phyloP scores from a whole-genome alignment of 1,139 yeast species.

The Taphrina pruni region DNA sequence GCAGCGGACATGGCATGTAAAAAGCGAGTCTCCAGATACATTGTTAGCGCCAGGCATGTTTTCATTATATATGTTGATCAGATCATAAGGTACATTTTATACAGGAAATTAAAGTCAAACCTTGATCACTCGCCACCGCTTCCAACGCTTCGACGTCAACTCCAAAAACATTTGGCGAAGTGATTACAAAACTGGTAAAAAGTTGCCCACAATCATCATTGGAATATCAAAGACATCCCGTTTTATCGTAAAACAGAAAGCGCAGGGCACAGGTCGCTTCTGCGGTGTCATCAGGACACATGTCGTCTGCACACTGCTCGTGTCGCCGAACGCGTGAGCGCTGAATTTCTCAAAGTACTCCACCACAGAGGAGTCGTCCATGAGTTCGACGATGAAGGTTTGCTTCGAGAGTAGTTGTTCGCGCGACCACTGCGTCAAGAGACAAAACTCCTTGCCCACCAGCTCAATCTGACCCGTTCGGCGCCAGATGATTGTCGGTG shows the following conservation, averaged over 20 bases:
- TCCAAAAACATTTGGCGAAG: no score
- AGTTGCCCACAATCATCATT: slow-evolving; percentile 91
- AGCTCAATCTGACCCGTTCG: slow-evolving; percentile 94
- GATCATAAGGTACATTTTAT: no score
- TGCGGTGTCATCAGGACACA: slow-evolving; percentile 74
- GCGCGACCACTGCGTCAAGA: slow-evolving; percentile 86
- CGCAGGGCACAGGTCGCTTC: slow-evolving; percentile 60
- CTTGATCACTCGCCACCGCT: background rate
- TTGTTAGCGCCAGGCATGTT: background rate
- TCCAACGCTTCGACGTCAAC: no score
- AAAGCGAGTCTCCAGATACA: background rate
- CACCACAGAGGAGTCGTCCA: slow-evolving; percentile 85
- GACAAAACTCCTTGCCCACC: slow-evolving; percentile 88
- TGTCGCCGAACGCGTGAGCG: slow-evolving; percentile 88
- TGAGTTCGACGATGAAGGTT: slow-evolving; percentile 82
- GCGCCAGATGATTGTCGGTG: slow-evolving; percentile 95
- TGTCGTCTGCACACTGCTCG: slow-evolving; percentile 80
- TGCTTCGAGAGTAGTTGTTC: slow-evolving; percentile 62
- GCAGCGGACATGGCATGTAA: no score
- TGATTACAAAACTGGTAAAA: slow-evolving; percentile 34
- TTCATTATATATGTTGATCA: background rate
- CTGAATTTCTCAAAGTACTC: slow-evolving; percentile 87
- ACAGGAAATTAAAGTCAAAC: no score
- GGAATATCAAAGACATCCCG: slow-evolving; percentile 91
- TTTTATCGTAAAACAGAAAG: slow-evolving; percentile 89